Evolutionary conservation across 2,329 filamentous ascomycete genomes (phyloP).

Genomic region (Epichloe sibirici): DNA sequence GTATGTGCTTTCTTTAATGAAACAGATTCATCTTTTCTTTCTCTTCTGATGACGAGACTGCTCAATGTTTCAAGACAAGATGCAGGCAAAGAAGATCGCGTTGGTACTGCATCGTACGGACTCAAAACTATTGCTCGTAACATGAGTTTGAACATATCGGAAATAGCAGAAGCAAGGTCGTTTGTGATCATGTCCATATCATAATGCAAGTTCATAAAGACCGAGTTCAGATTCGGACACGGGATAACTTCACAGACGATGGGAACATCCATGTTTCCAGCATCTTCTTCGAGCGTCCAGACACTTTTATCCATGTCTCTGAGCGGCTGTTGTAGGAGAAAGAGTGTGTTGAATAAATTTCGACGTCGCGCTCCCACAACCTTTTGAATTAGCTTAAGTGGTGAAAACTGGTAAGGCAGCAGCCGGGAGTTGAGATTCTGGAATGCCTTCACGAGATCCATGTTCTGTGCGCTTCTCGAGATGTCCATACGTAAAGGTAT

Average conservation of each 20-base stretch:
- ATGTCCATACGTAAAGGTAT: constrained; percentile 56
- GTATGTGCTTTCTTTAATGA: constrained; percentile 10
- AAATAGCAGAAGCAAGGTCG: constrained; percentile 16
- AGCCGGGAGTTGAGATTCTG: constrained; percentile 50
- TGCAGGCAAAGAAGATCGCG: background rate
- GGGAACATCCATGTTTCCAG: constrained; percentile 59
- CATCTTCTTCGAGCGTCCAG: constrained; percentile 46
- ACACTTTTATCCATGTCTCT: constrained; percentile 42
- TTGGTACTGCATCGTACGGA: constrained; percentile 12
- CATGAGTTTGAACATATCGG: constrained; percentile 19
- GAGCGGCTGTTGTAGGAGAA: constrained; percentile 61
- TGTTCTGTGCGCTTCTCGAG: constrained; percentile 32
- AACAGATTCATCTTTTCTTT: constrained; percentile 8
- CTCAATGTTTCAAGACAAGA: constrained; percentile 7
- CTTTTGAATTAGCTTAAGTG: constrained; percentile 58
- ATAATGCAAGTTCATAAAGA: constrained; percentile 53
- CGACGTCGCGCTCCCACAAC: constrained; percentile 27
- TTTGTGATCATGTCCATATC: constrained; percentile 30
- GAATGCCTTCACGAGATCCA: constrained; percentile 45
- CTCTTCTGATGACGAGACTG: constrained; percentile 11
- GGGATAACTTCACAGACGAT: constrained; percentile 66
- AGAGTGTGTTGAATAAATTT: constrained; percentile 64
- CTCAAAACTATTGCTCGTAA: constrained; percentile 14
- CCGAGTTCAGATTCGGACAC: constrained; percentile 32
- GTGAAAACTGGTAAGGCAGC: constrained; percentile 60